Conservation (phyloP, 805 yeast genomes). For the Candida maris region DNA sequence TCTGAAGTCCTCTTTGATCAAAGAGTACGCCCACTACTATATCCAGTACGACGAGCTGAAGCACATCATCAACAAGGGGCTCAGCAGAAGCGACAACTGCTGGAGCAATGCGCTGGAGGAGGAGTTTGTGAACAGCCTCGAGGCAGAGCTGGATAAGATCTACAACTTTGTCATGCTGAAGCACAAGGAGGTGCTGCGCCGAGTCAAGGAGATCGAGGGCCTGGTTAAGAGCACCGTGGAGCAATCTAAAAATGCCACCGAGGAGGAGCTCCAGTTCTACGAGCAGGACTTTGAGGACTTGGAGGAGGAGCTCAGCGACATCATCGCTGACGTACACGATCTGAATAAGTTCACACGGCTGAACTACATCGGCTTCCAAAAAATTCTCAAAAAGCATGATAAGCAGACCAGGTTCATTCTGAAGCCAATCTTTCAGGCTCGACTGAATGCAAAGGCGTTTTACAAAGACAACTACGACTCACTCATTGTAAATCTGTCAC, state of each 20-base stretch:
- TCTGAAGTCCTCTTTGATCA: constrained; percentile 80
- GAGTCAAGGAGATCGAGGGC: constrained; percentile 78
- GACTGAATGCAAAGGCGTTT: constrained; percentile 91
- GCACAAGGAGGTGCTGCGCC: constrained; percentile 76
- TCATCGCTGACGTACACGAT: constrained; percentile 96
- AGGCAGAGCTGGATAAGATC: constrained; percentile 86
- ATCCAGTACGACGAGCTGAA: constrained; percentile 89
- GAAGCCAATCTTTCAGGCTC: constrained; percentile 88
- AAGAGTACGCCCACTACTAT: constrained; percentile 87
- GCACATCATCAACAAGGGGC: constrained; percentile 67
- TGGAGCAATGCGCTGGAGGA: constrained; percentile 86
- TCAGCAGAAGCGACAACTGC: constrained; percentile 47
- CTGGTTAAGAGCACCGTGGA: constrained; percentile 60
- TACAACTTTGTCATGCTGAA: constrained; percentile 88
- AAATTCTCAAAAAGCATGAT: constrained; percentile 95
- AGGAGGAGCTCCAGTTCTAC: constrained; percentile 33
- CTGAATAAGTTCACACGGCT: constrained; percentile 89
- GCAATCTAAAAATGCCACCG: constrained; percentile 37
- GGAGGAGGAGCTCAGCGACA: constrained; percentile 75
- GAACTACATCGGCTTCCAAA: constrained; percentile 96
- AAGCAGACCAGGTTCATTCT: constrained; percentile 76
- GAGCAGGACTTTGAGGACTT: constrained; percentile 70
- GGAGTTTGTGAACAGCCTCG: constrained; percentile 69
- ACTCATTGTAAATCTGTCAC: constrained; percentile 83
- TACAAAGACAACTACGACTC: constrained; percentile 92